phyloP scores from a whole-genome alignment of 805 yeast species.

The Suhomyces prunicola region DNA sequence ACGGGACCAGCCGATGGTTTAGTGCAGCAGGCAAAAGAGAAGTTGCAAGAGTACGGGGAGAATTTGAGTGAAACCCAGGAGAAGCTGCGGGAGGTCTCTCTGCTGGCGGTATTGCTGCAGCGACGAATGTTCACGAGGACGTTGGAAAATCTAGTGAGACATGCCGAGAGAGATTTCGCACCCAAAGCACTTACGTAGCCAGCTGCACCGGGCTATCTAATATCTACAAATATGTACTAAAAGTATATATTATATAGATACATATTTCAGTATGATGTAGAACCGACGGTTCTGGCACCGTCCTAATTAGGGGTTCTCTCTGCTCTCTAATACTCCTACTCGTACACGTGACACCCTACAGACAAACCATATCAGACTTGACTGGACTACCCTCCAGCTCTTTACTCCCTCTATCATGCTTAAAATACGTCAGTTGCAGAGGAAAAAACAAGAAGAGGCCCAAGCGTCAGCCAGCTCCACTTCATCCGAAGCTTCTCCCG shows the following conservation, averaged over 20 bases:
- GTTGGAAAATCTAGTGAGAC: background rate
- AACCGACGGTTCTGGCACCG: too few species aligned
- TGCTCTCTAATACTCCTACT: too few species aligned
- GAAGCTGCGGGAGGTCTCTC: background rate
- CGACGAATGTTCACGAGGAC: background rate
- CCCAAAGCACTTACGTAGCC: background rate
- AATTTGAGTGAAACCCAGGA: too few species aligned
- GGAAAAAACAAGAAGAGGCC: constrained; percentile 48
- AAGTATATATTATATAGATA: too few species aligned
- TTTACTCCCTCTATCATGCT: constrained; percentile 16
- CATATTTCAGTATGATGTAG: too few species aligned
- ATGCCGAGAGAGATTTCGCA: background rate
- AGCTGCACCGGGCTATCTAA: too few species aligned
- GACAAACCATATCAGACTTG: background rate
- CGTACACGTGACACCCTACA: background rate
- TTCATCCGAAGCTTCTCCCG: background rate
- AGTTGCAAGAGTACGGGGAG: background rate
- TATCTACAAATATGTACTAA: too few species aligned
- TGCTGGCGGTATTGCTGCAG: background rate
- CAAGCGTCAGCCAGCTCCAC: constrained; percentile 18
- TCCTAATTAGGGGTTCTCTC: too few species aligned
- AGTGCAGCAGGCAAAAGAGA: background rate
- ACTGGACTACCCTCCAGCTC: background rate
- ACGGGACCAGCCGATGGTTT: background rate
- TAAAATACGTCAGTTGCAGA: constrained; percentile 58